Percentiles rank a stretch among this genome's conserved stretches.
Evolutionary conservation across 1,284 basidiomycete species (phyloP).

Genomic region (Schizopora paradoxa): DNA sequence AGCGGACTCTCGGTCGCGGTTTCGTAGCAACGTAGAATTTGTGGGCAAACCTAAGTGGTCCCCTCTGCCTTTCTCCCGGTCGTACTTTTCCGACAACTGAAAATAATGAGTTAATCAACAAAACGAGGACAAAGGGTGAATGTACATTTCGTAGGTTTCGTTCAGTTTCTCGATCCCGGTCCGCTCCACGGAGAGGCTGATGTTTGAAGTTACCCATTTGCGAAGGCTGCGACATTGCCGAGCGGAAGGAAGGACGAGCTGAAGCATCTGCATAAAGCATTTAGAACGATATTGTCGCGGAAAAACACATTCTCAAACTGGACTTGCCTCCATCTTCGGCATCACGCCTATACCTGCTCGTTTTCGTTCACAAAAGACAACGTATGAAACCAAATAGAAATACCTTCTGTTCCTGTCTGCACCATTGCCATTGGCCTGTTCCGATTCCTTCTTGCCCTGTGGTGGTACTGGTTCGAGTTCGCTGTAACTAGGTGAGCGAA

Average conservation of each 20-base stretch:
- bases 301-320: constrained; percentile 9
- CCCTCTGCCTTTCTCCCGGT: constrained; percentile 38
- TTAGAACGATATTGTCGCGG: constrained; percentile 17
- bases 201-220: constrained; percentile 89
- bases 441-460: constrained; percentile 60
- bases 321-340: constrained; percentile 61
- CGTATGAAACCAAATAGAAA: constrained; percentile 10
- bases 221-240: constrained; percentile 69
- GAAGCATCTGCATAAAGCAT: constrained; percentile 39
- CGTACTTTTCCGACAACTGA: constrained; percentile 79
- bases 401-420: constrained; percentile 55
- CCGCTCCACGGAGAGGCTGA: constrained; percentile 65
- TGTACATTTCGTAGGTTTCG: constrained; percentile 39
- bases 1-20: constrained; percentile 64
- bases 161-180: constrained; percentile 56
- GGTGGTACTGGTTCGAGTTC: constrained; percentile 53
- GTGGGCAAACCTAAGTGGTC: constrained; percentile 60
- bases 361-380: neutral
- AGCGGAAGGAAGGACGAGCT: constrained; percentile 61
- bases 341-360: constrained; percentile 64
- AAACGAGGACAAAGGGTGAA: neutral
- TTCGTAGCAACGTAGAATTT: constrained; percentile 39
- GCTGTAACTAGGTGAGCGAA: constrained; percentile 25
- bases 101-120: neutral
- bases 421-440: constrained; percentile 42